A percentile compares a stretch with the other conserved stretches of the same genome.
phyloP scores from a whole-genome alignment of 768 basidiomycete genomes.

The Lactarius vividus region DNA sequence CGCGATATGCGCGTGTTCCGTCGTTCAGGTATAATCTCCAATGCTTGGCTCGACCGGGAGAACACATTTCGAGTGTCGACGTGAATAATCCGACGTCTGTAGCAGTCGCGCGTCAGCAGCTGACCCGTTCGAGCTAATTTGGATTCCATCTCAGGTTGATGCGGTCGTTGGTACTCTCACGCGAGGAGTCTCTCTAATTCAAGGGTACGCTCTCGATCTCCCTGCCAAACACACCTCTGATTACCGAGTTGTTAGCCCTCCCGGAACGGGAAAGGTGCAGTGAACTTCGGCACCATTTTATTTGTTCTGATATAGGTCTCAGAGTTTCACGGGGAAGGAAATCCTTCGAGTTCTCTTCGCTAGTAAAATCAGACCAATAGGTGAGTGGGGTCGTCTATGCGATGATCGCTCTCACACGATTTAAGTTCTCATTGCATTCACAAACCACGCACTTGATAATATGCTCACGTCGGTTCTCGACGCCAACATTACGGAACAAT shows the following conservation, averaged over 20 bases:
- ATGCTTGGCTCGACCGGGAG: slow-evolving; percentile 42
- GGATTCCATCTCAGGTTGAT: slow-evolving; percentile 67
- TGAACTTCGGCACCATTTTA: not conserved
- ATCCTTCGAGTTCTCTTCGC: slow-evolving; percentile 62
- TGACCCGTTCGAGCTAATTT: slow-evolving; percentile 51
- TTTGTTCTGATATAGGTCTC: slow-evolving; percentile 2
- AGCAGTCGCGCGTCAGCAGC: slow-evolving; percentile 44
- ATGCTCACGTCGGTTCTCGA: slow-evolving; percentile 65
- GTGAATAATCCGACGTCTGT: slow-evolving; percentile 45
- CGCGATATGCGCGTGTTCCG: slow-evolving; percentile 35
- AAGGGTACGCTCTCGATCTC: slow-evolving; percentile 49
- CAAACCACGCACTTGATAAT: slow-evolving; percentile 79
- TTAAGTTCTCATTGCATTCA: slow-evolving; percentile 56
- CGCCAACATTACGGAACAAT: slow-evolving; percentile 54
- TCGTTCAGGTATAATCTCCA: slow-evolving; percentile 55
- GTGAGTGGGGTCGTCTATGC: slow-evolving; percentile 25
- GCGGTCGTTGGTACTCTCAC: slow-evolving; percentile 61
- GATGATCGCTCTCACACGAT: not conserved
- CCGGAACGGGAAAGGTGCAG: slow-evolving; percentile 72
- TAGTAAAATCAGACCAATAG: slow-evolving; percentile 52
- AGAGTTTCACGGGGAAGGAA: slow-evolving; percentile 70
- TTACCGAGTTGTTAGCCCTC: slow-evolving; percentile 47
- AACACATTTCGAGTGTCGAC: slow-evolving; percentile 37
- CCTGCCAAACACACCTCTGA: not conserved
- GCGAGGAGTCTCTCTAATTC: slow-evolving; percentile 62